Conservation (phyloP, 2,329 filamentous ascomycete species). For the Monosporascus sp. region DNA sequence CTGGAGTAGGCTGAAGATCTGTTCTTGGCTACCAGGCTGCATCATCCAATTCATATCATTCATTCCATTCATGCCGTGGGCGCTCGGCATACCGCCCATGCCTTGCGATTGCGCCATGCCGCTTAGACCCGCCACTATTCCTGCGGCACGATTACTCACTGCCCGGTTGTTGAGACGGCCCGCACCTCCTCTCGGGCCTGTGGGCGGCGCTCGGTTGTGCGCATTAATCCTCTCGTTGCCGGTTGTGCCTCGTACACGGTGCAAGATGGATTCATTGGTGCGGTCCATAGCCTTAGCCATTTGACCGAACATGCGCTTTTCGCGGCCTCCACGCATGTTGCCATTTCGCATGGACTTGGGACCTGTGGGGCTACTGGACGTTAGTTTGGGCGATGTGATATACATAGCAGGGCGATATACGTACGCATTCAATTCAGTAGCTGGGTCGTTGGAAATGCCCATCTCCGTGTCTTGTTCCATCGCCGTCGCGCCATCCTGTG, state of each 20-base stretch:
- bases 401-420: slow-evolving; percentile 24
- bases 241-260: slow-evolving; percentile 68
- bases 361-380: slow-evolving; percentile 69
- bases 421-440: slow-evolving; percentile 53
- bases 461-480: slow-evolving; percentile 65
- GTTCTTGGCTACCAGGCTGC: slow-evolving; percentile 56
- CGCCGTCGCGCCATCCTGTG: slow-evolving; percentile 21
- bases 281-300: slow-evolving; percentile 80
- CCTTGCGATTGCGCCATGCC: slow-evolving; percentile 34
- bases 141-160: slow-evolving; percentile 45
- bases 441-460: slow-evolving; percentile 49
- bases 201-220: slow-evolving; percentile 64
- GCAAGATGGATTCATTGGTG: slow-evolving; percentile 66
- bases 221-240: slow-evolving; percentile 77
- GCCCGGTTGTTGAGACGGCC: slow-evolving; percentile 43
- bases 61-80: slow-evolving; percentile 38
- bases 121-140: slow-evolving; percentile 41
- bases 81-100: slow-evolving; percentile 30
- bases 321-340: slow-evolving; percentile 50
- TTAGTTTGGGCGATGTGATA: slow-evolving; percentile 31
- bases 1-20: slow-evolving; percentile 72
- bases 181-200: slow-evolving; percentile 59
- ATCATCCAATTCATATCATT: slow-evolving; percentile 43
- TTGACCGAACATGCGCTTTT: slow-evolving; percentile 80
- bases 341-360: slow-evolving; percentile 83